phyloP scores from a whole-genome alignment of 805 yeast species.

The Debaryomyces castellii region DNA sequence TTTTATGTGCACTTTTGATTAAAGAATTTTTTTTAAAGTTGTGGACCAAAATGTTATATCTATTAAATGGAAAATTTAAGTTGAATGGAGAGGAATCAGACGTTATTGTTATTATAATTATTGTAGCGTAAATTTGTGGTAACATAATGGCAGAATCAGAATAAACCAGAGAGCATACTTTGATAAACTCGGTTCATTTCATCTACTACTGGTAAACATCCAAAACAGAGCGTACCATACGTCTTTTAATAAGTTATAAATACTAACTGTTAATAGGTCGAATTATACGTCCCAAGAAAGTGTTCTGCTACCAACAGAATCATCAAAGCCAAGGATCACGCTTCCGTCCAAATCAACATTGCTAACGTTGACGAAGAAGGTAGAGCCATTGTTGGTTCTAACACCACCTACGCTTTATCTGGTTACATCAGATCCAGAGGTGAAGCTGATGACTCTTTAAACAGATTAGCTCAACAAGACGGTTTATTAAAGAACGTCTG shows the following conservation, averaged over 20 bases:
- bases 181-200: background rate
- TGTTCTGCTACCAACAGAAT: constrained; percentile 99
- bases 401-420: constrained; percentile 93
- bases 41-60: background rate
- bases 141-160: no score
- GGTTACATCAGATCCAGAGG: constrained; percentile 99
- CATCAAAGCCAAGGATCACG: constrained; percentile 99
- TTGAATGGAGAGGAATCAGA: background rate
- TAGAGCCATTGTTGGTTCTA: constrained; percentile 85
- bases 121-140: background rate
- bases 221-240: background rate
- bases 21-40: background rate
- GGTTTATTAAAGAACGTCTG: constrained; percentile 96
- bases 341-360: constrained; percentile 97
- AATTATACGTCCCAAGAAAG: constrained; percentile 99
- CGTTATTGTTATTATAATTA: background rate
- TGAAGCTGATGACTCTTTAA: constrained; percentile 98
- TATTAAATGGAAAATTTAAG: background rate
- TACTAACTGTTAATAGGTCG: constrained; percentile 67
- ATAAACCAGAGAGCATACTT: background rate
- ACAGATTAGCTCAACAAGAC: constrained; percentile 99
- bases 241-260: no score
- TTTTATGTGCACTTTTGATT: background rate
- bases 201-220: background rate
- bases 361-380: constrained; percentile 98